Base-by-base conservation (phyloP, 129 eudicot species). In the Lactuca saligna region DNA sequence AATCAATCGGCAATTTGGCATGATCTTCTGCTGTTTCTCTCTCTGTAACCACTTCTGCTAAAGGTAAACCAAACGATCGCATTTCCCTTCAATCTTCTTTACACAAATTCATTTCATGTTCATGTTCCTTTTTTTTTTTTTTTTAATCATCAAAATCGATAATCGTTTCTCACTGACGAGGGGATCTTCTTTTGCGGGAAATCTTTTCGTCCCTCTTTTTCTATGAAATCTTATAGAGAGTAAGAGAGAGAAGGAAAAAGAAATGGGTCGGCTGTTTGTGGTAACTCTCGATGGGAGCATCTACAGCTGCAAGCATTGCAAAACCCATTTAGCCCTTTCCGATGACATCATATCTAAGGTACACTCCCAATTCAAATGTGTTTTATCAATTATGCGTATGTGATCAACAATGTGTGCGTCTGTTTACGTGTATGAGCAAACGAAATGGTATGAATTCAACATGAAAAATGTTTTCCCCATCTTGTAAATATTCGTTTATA, bases 331-430 rank as follows among this genome's bases (percentile, higher is more conserved):
- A 38, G 87, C 61, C 9, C 73, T 87, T 42, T 17, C 75, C 6
- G 80, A 79, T 50, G 82, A 87, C 35, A 68, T 87, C 75, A 54
- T 87, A 4, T 84, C 95, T 34, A 87, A 64, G 95, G 95, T 87
- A 44, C 46, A 17, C 6, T 55, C 14, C 12, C 33, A 38, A 37
- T 68, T 68, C 13, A 7, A 16, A 17, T 33, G 15, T 51, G 10
- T 0, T 65, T 25, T 25, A 25, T 25, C 29, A 25, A 25, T 25
- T 46, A 32, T 46, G 38, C 17, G 3, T 64, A 64, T 25, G 35
- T 6, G 59, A 29, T 49, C 25, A 9, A 15, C 32, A 57, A 57
- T 31, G 11, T 8, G 50, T 39, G 44, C 15, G 8, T 42, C 3
- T 69, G 54, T 69, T 25, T 41, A 41, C 14, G 16, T 71, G 35